Evolutionary conservation across 495 filamentous ascomycete genomes (phyloP).

Genomic region (Penicillium malachiteum): DNA sequence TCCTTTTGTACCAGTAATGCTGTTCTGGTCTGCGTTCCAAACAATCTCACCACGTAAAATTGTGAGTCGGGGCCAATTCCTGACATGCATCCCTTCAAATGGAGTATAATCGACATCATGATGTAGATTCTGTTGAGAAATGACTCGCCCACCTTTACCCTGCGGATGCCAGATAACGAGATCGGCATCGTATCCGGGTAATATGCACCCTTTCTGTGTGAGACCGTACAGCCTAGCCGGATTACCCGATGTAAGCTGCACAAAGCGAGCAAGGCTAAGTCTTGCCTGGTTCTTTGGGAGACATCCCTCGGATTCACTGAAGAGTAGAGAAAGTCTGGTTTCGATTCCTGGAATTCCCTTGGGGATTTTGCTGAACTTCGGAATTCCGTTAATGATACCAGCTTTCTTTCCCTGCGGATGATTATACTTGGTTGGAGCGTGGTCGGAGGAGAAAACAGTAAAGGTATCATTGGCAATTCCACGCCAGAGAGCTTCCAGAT

Average conservation of each 20-base stretch:
- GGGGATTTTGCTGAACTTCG: slow-evolving; percentile 33
- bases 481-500: slow-evolving; percentile 10
- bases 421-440: slow-evolving; percentile 39
- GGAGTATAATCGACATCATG: slow-evolving; percentile 10
- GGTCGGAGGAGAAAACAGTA: slow-evolving; percentile 44
- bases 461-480: slow-evolving; percentile 43
- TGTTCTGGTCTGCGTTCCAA: slow-evolving; percentile 50
- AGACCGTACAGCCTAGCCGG: slow-evolving; percentile 7
- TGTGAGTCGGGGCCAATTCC: slow-evolving; percentile 61
- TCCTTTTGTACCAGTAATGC: slow-evolving; percentile 45
- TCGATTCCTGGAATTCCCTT: slow-evolving; percentile 10
- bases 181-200: slow-evolving; percentile 11
- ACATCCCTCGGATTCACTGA: slow-evolving; percentile 7
- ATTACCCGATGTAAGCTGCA: slow-evolving; percentile 7
- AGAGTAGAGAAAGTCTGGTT: slow-evolving; percentile 6
- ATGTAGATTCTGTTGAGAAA: slow-evolving; percentile 2
- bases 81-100: slow-evolving; percentile 7
- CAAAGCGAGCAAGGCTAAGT: slow-evolving; percentile 1
- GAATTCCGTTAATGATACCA: slow-evolving; percentile 21
- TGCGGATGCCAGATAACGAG: slow-evolving; percentile 6
- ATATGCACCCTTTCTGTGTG: background rate
- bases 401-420: slow-evolving; percentile 37
- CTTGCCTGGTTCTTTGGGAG: slow-evolving; percentile 1
- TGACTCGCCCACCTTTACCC: background rate
- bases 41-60: slow-evolving; percentile 59